Evolutionary conservation across 2,329 filamentous ascomycete genomes (phyloP).

Genomic region (Clonostachys chloroleuca): DNA sequence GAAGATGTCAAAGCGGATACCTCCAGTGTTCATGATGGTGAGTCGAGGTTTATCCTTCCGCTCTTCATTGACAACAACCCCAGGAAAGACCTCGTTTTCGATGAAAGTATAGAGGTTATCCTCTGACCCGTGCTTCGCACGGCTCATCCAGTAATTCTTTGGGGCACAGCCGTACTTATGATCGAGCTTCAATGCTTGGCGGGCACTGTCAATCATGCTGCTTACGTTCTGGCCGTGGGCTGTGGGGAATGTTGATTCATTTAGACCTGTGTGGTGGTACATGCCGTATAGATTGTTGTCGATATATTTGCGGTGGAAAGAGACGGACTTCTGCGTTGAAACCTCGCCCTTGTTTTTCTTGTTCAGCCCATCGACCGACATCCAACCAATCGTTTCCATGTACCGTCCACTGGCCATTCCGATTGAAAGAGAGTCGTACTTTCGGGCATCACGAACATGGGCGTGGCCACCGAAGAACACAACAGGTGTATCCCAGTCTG

Average conservation of each 20-base stretch:
- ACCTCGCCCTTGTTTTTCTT: conserved; percentile 13
- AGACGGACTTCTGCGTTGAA: conserved; percentile 31
- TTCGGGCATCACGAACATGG: conserved; percentile 80
- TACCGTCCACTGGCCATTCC: conserved; percentile 86
- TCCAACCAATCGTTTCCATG: conserved; percentile 92
- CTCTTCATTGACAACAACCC: conserved; percentile 51
- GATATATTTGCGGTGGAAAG: conserved; percentile 79
- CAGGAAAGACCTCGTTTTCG: conserved; percentile 68
- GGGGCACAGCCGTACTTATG: conserved; percentile 79
- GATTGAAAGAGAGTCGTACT: conserved; percentile 73
- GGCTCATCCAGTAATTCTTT: conserved; percentile 74
- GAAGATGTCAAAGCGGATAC: conserved; percentile 93
- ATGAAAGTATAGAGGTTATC: conserved; percentile 82
- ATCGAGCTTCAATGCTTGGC: conserved; percentile 69
- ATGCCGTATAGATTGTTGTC: conserved; percentile 90
- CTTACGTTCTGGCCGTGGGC: conserved; percentile 69
- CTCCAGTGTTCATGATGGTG: conserved; percentile 82
- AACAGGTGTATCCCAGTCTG: conserved; percentile 78
- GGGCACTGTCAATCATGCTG: conserved; percentile 62
- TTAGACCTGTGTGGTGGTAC: conserved; percentile 72
- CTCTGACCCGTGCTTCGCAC: conserved; percentile 67
- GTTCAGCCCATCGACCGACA: conserved; percentile 70
- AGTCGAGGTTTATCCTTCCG: conserved; percentile 61
- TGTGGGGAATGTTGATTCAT: conserved; percentile 71
- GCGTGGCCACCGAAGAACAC: conserved; percentile 89